Conservation (phyloP, 306 rosid genomes). For the Rosa chinensis region DNA sequence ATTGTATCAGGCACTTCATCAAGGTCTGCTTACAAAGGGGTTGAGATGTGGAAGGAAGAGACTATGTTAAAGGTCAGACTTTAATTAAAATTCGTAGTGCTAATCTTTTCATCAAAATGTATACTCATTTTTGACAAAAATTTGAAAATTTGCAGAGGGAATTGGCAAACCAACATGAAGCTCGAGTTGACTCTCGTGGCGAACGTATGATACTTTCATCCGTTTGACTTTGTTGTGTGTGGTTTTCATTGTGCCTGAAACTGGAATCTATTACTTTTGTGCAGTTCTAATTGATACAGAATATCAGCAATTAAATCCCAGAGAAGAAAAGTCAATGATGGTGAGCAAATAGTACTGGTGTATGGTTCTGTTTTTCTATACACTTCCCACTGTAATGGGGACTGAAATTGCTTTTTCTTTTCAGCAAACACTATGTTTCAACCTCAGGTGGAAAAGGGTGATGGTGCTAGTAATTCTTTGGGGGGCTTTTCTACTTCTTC, state of each 20-base stretch:
- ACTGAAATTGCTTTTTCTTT: background rate
- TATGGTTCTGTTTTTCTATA: background rate
- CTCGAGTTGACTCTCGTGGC: constrained; percentile 41
- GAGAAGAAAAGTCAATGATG: constrained; percentile 52
- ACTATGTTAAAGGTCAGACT: constrained; percentile 50
- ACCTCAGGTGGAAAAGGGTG: constrained; percentile 70
- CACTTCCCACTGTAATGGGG: background rate
- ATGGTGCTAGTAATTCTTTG: constrained; percentile 50
- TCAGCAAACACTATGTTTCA: constrained; percentile 66
- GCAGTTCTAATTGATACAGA: constrained; percentile 60
- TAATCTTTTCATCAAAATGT: background rate
- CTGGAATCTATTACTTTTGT: background rate
- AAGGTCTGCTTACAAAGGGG: constrained; percentile 72
- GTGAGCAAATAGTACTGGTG: constrained; percentile 35
- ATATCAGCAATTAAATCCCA: constrained; percentile 53
- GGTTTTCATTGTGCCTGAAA: background rate
- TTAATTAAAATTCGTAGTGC: background rate
- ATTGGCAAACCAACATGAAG: constrained; percentile 29
- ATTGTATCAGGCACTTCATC: constrained; percentile 66
- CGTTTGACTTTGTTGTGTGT: background rate
- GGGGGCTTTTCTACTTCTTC: constrained; percentile 65
- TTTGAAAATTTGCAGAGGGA: constrained; percentile 49
- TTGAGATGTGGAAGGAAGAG: constrained; percentile 81
- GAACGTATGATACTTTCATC: constrained; percentile 40
- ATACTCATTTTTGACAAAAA: background rate